Conservation (phyloP, 176 grass and related monocot genomes). For the Rhipidocladum racemiflorum region DNA sequence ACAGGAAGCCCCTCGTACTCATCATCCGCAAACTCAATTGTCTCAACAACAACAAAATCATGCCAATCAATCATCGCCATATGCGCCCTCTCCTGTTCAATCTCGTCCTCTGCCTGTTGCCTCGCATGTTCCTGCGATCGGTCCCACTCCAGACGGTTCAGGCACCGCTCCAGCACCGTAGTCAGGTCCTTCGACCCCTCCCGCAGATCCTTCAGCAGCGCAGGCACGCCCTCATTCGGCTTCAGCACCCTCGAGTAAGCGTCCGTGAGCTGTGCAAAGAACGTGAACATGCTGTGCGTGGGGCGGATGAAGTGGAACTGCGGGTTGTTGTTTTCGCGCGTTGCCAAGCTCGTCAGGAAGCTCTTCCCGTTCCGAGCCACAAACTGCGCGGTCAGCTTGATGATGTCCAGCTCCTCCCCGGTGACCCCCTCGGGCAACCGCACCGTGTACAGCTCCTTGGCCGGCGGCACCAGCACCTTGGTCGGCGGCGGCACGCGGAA, state of each 20-base stretch:
- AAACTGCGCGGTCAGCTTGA: conserved; percentile 94
- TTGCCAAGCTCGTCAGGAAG: conserved; percentile 61
- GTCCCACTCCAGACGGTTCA: conserved; percentile 91
- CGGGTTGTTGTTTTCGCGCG: conserved; percentile 52
- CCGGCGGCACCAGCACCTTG: conserved; percentile 77
- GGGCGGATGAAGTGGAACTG: conserved; percentile 96
- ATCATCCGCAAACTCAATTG: conserved; percentile 88
- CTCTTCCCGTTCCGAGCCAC: conserved; percentile 84
- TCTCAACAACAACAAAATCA: conserved; percentile 89
- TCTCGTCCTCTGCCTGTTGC: conserved; percentile 87
- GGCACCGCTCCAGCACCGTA: conserved; percentile 67
- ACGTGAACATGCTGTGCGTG: conserved; percentile 92
- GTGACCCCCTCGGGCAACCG: conserved; percentile 81
- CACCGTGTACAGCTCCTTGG: conserved; percentile 72
- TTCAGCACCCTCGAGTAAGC: conserved; percentile 79
- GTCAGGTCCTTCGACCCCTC: conserved; percentile 56
- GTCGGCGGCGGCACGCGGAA: conserved; percentile 50
- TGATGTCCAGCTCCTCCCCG: conserved; percentile 84
- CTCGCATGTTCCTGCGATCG: conserved; percentile 85
- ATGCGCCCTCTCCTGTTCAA: conserved; percentile 78
- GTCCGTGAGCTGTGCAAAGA: conserved; percentile 77
- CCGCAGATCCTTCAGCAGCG: conserved; percentile 44
- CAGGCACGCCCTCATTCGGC: conserved; percentile 47
- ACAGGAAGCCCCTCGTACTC: conserved; percentile 74
- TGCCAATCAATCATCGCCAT: conserved; percentile 99